Evolutionary conservation across 768 basidiomycete species (phyloP).

Genomic region (Neoboletus magnificus): DNA sequence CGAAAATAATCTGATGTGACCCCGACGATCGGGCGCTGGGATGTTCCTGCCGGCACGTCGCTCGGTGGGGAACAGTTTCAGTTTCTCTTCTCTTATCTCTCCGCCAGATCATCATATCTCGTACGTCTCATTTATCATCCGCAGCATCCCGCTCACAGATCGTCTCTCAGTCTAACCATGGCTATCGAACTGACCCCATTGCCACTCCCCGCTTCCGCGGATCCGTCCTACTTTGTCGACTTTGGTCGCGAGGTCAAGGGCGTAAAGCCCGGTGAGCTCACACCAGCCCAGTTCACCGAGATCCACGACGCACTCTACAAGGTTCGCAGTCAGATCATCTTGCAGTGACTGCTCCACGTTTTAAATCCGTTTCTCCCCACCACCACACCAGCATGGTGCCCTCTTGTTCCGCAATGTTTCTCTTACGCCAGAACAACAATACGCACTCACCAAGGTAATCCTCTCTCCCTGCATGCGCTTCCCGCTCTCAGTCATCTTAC

Average conservation of each 20-base stretch:
- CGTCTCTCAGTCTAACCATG: constrained; percentile 39
- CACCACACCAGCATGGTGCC: constrained; percentile 53
- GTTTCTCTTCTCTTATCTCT: too few species aligned
- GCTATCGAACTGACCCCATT: constrained; percentile 64
- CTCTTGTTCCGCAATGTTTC: constrained; percentile 71
- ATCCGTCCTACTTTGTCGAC: constrained; percentile 58
- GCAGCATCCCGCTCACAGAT: neutral
- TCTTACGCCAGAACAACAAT: constrained; percentile 80
- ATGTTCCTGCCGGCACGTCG: constrained; percentile 3
- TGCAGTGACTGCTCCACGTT: neutral
- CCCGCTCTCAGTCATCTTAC: neutral
- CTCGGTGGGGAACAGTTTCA: too few species aligned
- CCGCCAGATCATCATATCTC: neutral
- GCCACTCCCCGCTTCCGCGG: constrained; percentile 69
- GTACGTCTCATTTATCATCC: neutral
- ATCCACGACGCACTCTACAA: constrained; percentile 74
- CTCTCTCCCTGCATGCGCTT: neutral
- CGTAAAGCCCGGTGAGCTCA: constrained; percentile 60
- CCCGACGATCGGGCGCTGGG: neutral
- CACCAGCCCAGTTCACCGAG: constrained; percentile 60
- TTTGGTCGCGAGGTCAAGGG: constrained; percentile 81
- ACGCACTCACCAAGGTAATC: constrained; percentile 74
- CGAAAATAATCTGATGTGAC: neutral
- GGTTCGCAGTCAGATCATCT: constrained; percentile 36
- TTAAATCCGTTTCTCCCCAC: neutral